Conservation (phyloP, 495 filamentous ascomycete species). For the Hypoxylon intermedium region DNA sequence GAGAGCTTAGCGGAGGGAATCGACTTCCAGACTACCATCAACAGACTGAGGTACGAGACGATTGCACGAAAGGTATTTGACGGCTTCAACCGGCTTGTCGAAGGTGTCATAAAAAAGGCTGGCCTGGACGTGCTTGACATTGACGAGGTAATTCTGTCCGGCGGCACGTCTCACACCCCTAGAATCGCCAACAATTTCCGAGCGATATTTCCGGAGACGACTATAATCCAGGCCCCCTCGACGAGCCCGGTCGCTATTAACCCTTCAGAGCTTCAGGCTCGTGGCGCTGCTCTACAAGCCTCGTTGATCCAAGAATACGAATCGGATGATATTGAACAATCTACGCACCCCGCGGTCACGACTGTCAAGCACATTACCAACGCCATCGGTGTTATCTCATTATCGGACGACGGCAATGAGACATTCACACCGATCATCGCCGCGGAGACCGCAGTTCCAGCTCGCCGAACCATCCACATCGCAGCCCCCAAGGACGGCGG, state of each 20-base stretch:
- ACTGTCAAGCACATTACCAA: constrained; percentile 87
- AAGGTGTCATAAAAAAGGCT: constrained; percentile 88
- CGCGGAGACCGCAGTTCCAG: constrained; percentile 88
- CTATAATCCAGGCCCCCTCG: constrained; percentile 80
- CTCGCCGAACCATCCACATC: constrained; percentile 80
- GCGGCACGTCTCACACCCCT: constrained; percentile 91
- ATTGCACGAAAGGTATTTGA: constrained; percentile 82
- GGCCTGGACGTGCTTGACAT: constrained; percentile 90
- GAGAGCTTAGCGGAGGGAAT: constrained; percentile 86
- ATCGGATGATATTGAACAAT: constrained; percentile 90
- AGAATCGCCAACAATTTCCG: constrained; percentile 80
- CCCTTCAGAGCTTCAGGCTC: constrained; percentile 85
- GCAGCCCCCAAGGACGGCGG: constrained; percentile 76
- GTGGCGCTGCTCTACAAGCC: constrained; percentile 95
- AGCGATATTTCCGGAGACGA: constrained; percentile 80
- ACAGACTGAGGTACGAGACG: constrained; percentile 92
- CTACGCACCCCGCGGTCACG: constrained; percentile 92
- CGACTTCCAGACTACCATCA: constrained; percentile 90
- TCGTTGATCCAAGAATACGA: constrained; percentile 92
- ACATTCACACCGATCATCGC: constrained; percentile 79
- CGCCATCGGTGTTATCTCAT: constrained; percentile 85
- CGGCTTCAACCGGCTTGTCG: constrained; percentile 83
- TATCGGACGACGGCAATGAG: constrained; percentile 64
- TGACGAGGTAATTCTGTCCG: constrained; percentile 92
- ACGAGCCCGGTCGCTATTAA: constrained; percentile 81